Conservation (phyloP, 139 green algal species). For the Volvox reticuliferus region DNA sequence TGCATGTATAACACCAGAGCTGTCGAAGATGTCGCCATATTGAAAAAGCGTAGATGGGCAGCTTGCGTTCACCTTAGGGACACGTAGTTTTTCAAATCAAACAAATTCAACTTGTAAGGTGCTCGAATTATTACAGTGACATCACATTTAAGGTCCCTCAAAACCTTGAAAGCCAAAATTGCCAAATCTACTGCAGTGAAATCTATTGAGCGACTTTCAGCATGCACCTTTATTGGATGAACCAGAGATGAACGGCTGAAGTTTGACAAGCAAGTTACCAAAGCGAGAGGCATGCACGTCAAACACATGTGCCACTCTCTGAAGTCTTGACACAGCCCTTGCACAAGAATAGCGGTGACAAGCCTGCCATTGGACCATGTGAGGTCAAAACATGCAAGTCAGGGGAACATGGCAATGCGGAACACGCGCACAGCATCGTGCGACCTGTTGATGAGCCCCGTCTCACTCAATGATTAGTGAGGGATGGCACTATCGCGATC, state of each 20-base stretch:
- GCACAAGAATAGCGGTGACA: too few relatives aligned
- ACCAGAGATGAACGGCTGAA: neutral
- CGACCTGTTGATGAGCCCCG: neutral
- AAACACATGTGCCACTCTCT: neutral
- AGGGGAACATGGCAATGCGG: neutral
- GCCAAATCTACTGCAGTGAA: neutral
- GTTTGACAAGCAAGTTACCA: neutral
- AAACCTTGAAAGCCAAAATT: too few relatives aligned
- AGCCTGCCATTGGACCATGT: neutral
- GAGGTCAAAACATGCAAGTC: neutral
- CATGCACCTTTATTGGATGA: neutral
- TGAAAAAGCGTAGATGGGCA: too few relatives aligned
- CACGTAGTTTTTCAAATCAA: too few relatives aligned
- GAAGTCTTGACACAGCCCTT: neutral
- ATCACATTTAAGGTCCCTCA: too few relatives aligned
- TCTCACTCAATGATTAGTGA: neutral
- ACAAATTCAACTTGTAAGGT: too few relatives aligned
- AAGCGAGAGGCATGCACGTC: neutral
- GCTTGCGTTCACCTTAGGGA: too few relatives aligned
- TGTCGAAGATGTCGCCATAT: too few relatives aligned
- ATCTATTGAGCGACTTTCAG: neutral
- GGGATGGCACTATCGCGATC: neutral
- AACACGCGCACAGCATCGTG: neutral
- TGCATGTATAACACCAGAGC: too few relatives aligned
- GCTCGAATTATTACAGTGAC: too few relatives aligned